Base-by-base conservation (phyloP, 2,329 filamentous ascomycete species). In the Parafenestella ontariensis region DNA sequence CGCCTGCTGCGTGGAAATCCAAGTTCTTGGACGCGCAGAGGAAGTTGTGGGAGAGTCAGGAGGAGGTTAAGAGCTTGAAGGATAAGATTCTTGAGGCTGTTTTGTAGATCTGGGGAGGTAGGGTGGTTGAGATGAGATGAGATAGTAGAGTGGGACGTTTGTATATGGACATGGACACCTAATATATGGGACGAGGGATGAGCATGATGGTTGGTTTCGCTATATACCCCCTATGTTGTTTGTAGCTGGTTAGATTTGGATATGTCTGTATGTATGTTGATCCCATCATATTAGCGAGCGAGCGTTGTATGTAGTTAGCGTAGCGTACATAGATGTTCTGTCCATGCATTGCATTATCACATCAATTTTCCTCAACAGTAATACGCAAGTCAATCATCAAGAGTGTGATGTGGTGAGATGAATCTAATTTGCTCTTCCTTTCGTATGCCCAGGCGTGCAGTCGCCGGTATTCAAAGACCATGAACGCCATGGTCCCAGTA, bases 51-150 rank as follows among this genome's bases (percentile, higher is more conserved):
- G 71, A 75, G 48, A 69, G 49, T 18, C 56, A 75, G 18, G 72
- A 75, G 54, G 73, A 76, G 54, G 65, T 69, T 13, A 68, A 61
- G 45, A 54, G 47, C 13, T 61, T 77, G 46, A 73, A 68, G 57
- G 75, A 77, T 33, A 73, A 65, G 62, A 70, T 78, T 24, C 61
- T 78, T 21, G 75, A 77, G 48, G 75, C 72, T 23, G 72, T 77
- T 29, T 53, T 77, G 53, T 77, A 59, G 17, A 13, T 2, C 3
- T 7, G 3, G 13, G 8, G 3, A 3, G 6, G 11, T 31, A 3
- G 29, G 29, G 29, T 13, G 9, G 7, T 31, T 9, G 24, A 26
- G n/a, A 26, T 26, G 24, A 26, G 10, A 26, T 26, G 10, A 26
- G 24, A 10, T n/a, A n/a, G 24, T 5, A 6, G 24, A 26, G 5